Evolutionary conservation across 768 basidiomycete species (phyloP).

Genomic region (Lepiota venenata): DNA sequence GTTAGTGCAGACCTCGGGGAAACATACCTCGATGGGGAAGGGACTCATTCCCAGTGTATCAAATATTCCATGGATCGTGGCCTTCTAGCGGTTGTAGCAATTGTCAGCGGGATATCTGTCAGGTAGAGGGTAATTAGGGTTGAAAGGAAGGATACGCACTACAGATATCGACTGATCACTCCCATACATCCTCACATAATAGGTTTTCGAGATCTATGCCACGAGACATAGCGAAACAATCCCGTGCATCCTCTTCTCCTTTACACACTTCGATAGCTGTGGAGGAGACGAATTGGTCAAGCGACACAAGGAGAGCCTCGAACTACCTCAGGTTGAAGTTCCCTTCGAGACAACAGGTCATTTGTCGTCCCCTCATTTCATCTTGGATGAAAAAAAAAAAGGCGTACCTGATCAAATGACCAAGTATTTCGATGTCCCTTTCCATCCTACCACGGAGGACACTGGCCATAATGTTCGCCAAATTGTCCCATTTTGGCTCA

Average conservation of each 20-base stretch:
- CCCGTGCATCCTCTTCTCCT: no score
- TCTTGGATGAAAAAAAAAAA: background rate
- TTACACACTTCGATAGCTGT: background rate
- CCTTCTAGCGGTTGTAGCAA: conserved; percentile 46
- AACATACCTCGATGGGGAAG: conserved; percentile 62
- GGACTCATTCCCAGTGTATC: conserved; percentile 66
- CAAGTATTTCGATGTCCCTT: conserved; percentile 42
- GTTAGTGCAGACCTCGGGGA: background rate
- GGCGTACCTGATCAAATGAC: conserved; percentile 44
- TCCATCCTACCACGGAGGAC: conserved; percentile 41
- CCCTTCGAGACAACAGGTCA: background rate
- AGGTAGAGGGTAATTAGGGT: conserved; percentile 14
- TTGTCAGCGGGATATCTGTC: background rate
- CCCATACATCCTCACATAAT: background rate
- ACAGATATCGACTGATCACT: background rate
- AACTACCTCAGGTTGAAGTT: no score
- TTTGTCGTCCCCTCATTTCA: background rate
- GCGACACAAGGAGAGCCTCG: background rate
- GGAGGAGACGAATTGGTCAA: background rate
- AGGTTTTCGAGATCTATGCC: background rate
- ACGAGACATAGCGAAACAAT: no score
- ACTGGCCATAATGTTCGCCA: conserved; percentile 40
- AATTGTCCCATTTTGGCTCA: conserved; percentile 14
- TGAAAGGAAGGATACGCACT: conserved; percentile 35
- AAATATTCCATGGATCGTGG: conserved; percentile 59